Conservation (phyloP, 2,329 filamentous ascomycete genomes). For the Colletotrichum sp. region DNA sequence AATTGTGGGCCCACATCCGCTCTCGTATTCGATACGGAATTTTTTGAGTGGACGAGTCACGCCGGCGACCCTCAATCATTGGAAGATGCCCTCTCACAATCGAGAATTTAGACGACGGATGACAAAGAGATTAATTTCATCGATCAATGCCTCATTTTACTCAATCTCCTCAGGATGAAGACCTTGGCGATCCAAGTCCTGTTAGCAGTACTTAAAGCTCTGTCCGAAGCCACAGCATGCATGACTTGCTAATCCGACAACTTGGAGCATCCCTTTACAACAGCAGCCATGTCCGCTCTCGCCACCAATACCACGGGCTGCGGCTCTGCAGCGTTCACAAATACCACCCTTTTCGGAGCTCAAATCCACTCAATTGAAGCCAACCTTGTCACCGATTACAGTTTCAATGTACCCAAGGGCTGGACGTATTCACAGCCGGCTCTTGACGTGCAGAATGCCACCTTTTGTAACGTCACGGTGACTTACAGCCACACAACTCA, state of each 20-base stretch:
- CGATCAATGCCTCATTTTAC: neutral
- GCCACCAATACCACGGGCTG: neutral
- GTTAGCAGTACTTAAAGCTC: neutral
- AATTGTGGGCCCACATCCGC: neutral
- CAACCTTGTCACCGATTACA: neutral
- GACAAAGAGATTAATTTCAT: neutral
- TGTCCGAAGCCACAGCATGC: neutral
- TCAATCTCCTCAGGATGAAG: fast-evolving
- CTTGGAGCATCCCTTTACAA: neutral
- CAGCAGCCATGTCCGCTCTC: neutral
- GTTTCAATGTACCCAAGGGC: neutral
- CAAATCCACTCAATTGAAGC: neutral
- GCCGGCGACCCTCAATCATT: neutral
- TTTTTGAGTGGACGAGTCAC: neutral
- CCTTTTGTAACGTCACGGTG: constrained; percentile 24
- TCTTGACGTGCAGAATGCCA: neutral
- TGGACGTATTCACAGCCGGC: neutral
- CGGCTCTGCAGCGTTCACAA: neutral
- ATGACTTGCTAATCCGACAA: neutral
- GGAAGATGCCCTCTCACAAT: neutral
- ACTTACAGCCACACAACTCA: constrained; percentile 6
- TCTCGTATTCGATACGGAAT: neutral
- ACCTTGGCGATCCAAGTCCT: fast-evolving
- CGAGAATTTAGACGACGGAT: neutral
- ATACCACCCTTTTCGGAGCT: neutral